Percentiles rank a stretch among this genome's conserved stretches.
Evolutionary conservation across 768 basidiomycete genomes (phyloP).

Genomic region (Leucocoprinus sp.): DNA sequence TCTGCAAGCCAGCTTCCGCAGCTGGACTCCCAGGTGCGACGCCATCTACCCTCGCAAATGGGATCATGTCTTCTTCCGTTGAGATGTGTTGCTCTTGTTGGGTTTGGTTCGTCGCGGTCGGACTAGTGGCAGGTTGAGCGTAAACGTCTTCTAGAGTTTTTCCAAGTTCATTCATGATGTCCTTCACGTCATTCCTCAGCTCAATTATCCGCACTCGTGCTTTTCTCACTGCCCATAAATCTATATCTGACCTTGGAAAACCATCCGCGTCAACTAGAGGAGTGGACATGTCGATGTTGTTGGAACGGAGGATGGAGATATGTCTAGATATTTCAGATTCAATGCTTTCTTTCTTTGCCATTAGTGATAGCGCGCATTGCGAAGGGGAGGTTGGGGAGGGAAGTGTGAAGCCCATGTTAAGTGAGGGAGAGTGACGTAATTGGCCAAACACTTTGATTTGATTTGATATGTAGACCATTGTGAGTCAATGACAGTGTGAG

Average conservation of each 20-base stretch:
- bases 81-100: not conserved
- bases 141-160: slow-evolving; percentile 66
- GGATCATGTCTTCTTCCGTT: slow-evolving; percentile 18
- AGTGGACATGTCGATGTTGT: slow-evolving; percentile 56
- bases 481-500: too few relatives aligned
- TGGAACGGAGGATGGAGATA: slow-evolving; percentile 51
- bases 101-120: not conserved
- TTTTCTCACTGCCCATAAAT: slow-evolving; percentile 68
- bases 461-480: too few relatives aligned
- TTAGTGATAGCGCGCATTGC: slow-evolving; percentile 55
- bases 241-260: slow-evolving; percentile 82
- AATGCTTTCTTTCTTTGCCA: slow-evolving; percentile 61
- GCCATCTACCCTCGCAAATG: slow-evolving; percentile 78
- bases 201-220: slow-evolving; percentile 76
- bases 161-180: slow-evolving; percentile 57
- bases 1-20: slow-evolving; percentile 62
- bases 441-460: too few relatives aligned
- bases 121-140: slow-evolving; percentile 14
- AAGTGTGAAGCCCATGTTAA: slow-evolving; percentile 39
- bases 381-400: slow-evolving; percentile 37
- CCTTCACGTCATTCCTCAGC: slow-evolving; percentile 69
- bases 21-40: slow-evolving; percentile 82
- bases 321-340: slow-evolving; percentile 65
- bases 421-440: too few relatives aligned
- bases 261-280: slow-evolving; percentile 83